phyloP scores from a whole-genome alignment of 768 basidiomycete species.

The Rhizopogon roseolus region DNA sequence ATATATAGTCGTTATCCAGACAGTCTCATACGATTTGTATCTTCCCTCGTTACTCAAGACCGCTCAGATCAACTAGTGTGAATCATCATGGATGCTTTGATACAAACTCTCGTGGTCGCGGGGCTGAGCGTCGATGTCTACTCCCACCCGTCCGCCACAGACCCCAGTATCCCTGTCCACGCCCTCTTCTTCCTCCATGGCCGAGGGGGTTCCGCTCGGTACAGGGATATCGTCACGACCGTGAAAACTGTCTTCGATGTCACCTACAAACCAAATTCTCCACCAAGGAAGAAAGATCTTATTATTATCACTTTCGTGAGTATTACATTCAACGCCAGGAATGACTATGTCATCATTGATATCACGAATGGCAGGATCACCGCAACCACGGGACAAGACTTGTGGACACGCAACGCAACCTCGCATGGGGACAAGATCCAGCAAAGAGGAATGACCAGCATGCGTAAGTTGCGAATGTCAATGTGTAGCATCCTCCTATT shows the following conservation, averaged over 20 bases:
- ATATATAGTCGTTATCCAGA: too few relatives aligned
- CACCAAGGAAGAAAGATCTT: conserved; percentile 17
- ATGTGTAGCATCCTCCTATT: neutral
- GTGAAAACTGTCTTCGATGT: conserved; percentile 19
- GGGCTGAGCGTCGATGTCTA: conserved; percentile 22
- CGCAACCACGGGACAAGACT: conserved; percentile 27
- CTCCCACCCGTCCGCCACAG: conserved; percentile 11
- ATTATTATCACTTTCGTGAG: conserved; percentile 24
- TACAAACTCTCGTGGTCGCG: conserved; percentile 14
- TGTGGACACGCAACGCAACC: conserved; percentile 17
- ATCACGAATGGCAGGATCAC: conserved; percentile 17
- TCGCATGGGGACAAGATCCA: conserved; percentile 20
- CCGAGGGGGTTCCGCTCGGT: conserved; percentile 9
- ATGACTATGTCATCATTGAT: neutral
- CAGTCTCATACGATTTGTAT: too few relatives aligned
- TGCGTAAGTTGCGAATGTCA: conserved; percentile 17
- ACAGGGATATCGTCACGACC: conserved; percentile 5
- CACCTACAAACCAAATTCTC: conserved; percentile 7
- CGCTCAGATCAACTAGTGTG: too few relatives aligned
- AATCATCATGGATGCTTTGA: neutral
- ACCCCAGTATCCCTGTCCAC: conserved; percentile 18
- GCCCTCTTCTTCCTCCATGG: conserved; percentile 25
- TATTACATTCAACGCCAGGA: neutral
- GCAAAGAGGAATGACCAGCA: conserved; percentile 18
- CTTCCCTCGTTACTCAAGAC: too few relatives aligned